These are phyloP conservation scores for Rhizopogon vinicolor DNA, from an alignment of 768 basidiomycete species.

Conservation along the genomic window DNA sequence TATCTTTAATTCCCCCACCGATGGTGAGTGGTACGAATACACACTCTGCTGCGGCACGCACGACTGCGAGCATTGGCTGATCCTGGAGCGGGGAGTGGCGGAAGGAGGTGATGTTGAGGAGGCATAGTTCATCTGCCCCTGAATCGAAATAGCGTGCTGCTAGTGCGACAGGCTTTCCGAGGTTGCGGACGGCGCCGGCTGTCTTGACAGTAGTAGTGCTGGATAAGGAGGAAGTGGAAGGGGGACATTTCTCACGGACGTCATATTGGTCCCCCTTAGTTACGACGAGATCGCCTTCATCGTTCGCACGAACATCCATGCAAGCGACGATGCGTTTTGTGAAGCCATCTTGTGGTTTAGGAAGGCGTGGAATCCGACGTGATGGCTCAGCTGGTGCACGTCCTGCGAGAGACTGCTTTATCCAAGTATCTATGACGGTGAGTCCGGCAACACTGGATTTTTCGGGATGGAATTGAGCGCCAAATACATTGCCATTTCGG, in stretches of 20 bases:
- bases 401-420: conserved; percentile 47
- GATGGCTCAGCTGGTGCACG: conserved; percentile 32
- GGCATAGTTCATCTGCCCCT: conserved; percentile 94
- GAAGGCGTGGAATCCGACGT: conserved; percentile 29
- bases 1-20: conserved; percentile 97
- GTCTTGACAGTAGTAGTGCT: conserved; percentile 32
- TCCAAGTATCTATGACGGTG: conserved; percentile 74
- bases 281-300: conserved; percentile 93
- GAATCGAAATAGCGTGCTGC: conserved; percentile 79
- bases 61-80: conserved; percentile 98
- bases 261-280: conserved; percentile 99
- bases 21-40: conserved; percentile 98
- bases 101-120: conserved; percentile 99
- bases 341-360: conserved; percentile 55
- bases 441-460: conserved; percentile 92
- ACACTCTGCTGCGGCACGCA: conserved; percentile 81
- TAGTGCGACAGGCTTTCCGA: conserved; percentile 94
- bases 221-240: conserved; percentile 11
- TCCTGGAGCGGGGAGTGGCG: conserved; percentile 92
- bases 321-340: conserved; percentile 96
- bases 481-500: conserved; percentile 81
- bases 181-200: conserved; percentile 85
- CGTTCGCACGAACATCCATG: conserved; percentile 96
- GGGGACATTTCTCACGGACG: conserved; percentile 72
- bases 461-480: conserved; percentile 96